A percentile compares a stretch with the other conserved stretches of the same genome.
Conservation (phyloP, 768 basidiomycete genomes). For the Tulasnella sp. region DNA sequence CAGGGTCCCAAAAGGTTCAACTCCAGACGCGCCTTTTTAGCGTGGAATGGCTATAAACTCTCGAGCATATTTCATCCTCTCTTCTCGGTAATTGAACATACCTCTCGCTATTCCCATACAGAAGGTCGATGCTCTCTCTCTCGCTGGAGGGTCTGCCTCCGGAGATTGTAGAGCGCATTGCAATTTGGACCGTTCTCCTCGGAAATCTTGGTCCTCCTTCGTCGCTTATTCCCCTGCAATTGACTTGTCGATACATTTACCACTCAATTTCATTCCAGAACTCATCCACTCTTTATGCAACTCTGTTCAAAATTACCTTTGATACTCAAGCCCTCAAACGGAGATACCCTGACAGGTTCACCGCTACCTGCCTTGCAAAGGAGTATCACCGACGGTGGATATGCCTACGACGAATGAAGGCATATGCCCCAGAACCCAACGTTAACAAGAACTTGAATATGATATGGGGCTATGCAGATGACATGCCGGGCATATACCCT, state of each 20-base stretch:
- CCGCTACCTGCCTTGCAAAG: constrained; percentile 11
- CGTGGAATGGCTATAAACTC: no score
- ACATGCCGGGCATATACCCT: constrained; percentile 6
- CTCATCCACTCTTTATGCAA: constrained; percentile 11
- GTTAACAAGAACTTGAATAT: not conserved
- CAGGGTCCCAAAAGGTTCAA: no score
- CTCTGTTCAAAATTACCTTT: constrained; percentile 15
- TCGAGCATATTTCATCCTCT: no score
- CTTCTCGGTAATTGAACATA: no score
- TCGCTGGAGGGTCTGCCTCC: no score
- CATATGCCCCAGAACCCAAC: not conserved
- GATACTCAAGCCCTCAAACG: constrained; percentile 8
- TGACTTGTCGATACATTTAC: constrained; percentile 12
- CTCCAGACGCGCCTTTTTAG: no score
- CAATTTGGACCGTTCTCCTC: not conserved
- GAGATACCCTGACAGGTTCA: constrained; percentile 7
- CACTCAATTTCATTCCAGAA: constrained; percentile 11
- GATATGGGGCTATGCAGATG: constrained; percentile 9
- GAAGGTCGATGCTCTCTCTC: no score
- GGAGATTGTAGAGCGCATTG: constrained; percentile 13
- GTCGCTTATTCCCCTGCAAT: not conserved
- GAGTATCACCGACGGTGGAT: constrained; percentile 10
- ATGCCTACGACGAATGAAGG: not conserved
- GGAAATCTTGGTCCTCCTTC: constrained; percentile 4
- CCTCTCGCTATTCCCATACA: no score